Evolutionary conservation across 2,329 filamentous ascomycete species (phyloP), one percentile per base, ranked within the genome.

Genomic region (Hymenoscyphus infarciens): DNA sequence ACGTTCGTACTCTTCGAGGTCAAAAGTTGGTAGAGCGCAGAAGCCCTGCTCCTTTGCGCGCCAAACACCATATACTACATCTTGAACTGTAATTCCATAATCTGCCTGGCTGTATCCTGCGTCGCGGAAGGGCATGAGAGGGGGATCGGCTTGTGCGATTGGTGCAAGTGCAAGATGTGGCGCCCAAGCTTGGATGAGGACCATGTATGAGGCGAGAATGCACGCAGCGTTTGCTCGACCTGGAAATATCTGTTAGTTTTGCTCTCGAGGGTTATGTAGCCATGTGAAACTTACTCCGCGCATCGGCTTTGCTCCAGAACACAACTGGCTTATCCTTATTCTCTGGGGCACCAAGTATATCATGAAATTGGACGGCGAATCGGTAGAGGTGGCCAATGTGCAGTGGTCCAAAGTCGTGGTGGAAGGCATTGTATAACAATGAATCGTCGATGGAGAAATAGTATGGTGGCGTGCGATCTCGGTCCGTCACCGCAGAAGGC

Each of bases 31-130:
- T 64, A 99, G 81, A 61, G 91, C 90, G 74, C 93, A 96, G 72
- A 96, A 88, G 56, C 90, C 89, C 77, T 97, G 91, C 74, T 99
- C 95, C 81, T 98, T 99, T 55, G 95, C 95, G 76, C 94, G 96
- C 94, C 95, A 99, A 19, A 99, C 92, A 64, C 95, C 95, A 73
- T 99, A 99, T 7, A 99, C 94, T 52, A 99, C 88, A 75, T 99
- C 95, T 78, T 99, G 95, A 53, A 99, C 92, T 63, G 90, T 97
- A 71, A 99, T 86, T 61, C 92, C 89, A 74, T 97, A 99, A 77
- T 99, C 95, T 64, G 95, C 95, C 78, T 98, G 94, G 77, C 93
- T 97, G 82, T 99, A 99, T 61, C 95, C 95, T 63, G 95, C 95
- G 76, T 99, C 95, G 66, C 95, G 87, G 83, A 99, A 99, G 11